Base-by-base conservation (phyloP, 108 stramenopile genomes). In the Nitzschia sp. region DNA sequence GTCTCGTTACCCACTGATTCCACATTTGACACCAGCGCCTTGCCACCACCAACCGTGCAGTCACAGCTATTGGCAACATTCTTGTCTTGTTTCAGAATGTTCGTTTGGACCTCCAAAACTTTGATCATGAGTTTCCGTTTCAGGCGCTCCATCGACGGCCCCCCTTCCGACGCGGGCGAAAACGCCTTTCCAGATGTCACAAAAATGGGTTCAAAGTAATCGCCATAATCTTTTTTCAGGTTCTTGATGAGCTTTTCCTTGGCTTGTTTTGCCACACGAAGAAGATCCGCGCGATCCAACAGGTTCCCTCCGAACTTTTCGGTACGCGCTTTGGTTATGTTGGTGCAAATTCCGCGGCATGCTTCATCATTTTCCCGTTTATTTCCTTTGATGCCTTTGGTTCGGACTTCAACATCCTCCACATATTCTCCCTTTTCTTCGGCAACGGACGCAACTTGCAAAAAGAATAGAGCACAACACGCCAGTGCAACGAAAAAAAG, bases 41-140 rank as follows among this genome's bases (percentile, higher is more conserved):
- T 3, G 4, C 22, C 23, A 15, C 19, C 36, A 47, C 13, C 63
- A 9, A 9, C 38, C n/a, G 19, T 30, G 30, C 52, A 53, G 30
- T 53, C 21, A 32, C 52, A 53, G 34, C 31, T 52, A 19, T 13
- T 2, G 6, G 8, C 52, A 5, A 19, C 27, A 32, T 27, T 66
- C 33, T 66, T 21, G 2, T 35, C 28, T 19, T 61, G 52, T 16
- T 60, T 38, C 4, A 35, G 21, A 8, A 66, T 4, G 31, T 61
- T 27, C 3, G 29, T 25, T 46, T 76, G 75, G 34, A 71, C 53
- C 34, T 46, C 45, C 19, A 82, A 28, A 22, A 76, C 56, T 54
- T 82, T 82, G 32, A 82, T 75, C 65, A 58, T 68, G 1, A 82
- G 30, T 50, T 74, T 78, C 57, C 77, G 63, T 34, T 68, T 69